phyloP scores from a whole-genome alignment of 169 alveolate genomes.

The Cryptosporidium viatorum region DNA sequence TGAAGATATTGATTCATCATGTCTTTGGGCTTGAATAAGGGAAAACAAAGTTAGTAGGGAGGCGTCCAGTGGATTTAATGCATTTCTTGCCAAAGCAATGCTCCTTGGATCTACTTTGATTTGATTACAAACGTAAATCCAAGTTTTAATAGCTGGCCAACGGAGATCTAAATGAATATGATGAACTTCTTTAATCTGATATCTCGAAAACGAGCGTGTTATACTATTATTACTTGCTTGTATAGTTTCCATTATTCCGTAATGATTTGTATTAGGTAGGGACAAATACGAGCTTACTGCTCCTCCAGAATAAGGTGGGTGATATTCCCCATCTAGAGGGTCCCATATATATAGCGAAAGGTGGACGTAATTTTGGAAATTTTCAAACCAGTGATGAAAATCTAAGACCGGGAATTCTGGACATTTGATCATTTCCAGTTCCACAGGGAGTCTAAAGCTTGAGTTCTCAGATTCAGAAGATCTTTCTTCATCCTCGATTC shows the following conservation, averaged over 20 bases:
- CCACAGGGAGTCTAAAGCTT: neutral
- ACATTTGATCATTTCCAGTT: conserved; percentile 1
- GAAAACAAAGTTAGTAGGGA: conserved; percentile 26
- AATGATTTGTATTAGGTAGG: neutral
- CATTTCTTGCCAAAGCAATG: conserved; percentile 35
- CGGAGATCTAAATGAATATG: conserved; percentile 56
- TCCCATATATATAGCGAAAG: conserved; percentile 50
- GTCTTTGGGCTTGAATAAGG: conserved; percentile 19
- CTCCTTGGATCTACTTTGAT: conserved; percentile 59
- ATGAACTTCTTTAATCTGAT: conserved; percentile 9
- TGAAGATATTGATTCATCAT: neutral
- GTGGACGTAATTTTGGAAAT: conserved; percentile 8
- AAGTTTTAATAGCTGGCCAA: conserved; percentile 61
- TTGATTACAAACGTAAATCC: conserved; percentile 36
- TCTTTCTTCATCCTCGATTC: neutral
- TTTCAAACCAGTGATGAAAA: conserved; percentile 71
- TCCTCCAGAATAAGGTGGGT: neutral
- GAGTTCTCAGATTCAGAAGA: neutral
- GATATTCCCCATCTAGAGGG: conserved; percentile 40
- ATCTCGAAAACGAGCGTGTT: conserved; percentile 30
- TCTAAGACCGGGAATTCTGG: conserved; percentile 66
- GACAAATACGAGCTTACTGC: neutral
- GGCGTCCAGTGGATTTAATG: conserved; percentile 10
- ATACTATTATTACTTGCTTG: neutral
- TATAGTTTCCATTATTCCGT: neutral